These are phyloP conservation scores for Sonneratia caseolaris DNA, from an alignment of 345 rosid species.

Conservation along the genomic window DNA sequence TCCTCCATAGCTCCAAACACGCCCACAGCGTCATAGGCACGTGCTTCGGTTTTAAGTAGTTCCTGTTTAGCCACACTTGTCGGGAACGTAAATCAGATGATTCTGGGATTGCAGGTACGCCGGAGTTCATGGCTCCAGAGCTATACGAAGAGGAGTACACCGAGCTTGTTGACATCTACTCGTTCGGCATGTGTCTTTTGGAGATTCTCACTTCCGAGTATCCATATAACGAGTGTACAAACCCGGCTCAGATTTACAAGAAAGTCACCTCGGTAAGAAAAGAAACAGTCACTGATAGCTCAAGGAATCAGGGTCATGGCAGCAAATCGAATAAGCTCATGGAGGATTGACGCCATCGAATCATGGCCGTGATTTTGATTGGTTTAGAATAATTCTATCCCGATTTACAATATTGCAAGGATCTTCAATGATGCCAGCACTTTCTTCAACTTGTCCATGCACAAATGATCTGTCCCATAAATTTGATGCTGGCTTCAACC, in stretches of 20 bases:
- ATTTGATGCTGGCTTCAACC: no score
- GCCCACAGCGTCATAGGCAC: constrained; percentile 91
- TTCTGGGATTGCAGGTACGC: constrained; percentile 48
- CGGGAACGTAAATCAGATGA: neutral
- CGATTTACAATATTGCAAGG: no score
- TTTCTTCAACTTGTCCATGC: no score
- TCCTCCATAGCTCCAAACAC: constrained; percentile 57
- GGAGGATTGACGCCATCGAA: neutral
- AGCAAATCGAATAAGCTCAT: neutral
- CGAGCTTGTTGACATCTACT: constrained; percentile 81
- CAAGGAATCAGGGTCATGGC: neutral
- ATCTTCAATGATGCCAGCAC: no score
- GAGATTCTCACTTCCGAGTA: constrained; percentile 90
- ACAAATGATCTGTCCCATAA: no score
- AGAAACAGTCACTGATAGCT: neutral
- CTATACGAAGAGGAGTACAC: constrained; percentile 90
- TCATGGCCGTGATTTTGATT: neutral
- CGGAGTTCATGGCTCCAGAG: constrained; percentile 99
- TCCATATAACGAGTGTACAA: constrained; percentile 83
- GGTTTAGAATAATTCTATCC: neutral
- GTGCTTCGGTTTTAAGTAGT: neutral
- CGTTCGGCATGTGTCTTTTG: constrained; percentile 90
- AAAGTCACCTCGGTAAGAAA: constrained; percentile 72
- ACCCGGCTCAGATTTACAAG: constrained; percentile 93
- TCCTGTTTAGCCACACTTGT: neutral